phyloP scores from a whole-genome alignment of 1,284 basidiomycete species.

The Rhizoctonia solani region DNA sequence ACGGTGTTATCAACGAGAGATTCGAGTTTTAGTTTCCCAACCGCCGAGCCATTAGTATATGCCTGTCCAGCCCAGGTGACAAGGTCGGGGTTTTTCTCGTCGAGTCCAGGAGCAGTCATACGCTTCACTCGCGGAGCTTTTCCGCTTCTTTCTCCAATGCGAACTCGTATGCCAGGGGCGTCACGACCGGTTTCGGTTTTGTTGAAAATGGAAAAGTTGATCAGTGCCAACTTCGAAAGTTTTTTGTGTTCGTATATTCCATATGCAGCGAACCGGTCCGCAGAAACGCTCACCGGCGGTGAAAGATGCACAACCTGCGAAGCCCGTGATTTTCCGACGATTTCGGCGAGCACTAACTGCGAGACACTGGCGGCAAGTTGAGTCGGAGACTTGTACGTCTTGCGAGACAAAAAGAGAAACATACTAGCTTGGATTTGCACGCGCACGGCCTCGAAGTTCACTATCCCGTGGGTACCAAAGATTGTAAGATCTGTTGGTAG shows the following conservation, averaged over 20 bases:
- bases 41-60: slow-evolving; percentile 11
- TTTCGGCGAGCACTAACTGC: slow-evolving; percentile 37
- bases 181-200: neutral
- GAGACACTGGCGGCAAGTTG: slow-evolving; percentile 2
- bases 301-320: slow-evolving; percentile 6
- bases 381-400: neutral
- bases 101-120: slow-evolving; percentile 23
- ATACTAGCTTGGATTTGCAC: slow-evolving; percentile 20
- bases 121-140: slow-evolving; percentile 9
- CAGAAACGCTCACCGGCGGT: slow-evolving; percentile 8
- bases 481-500: neutral
- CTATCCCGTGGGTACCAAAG: slow-evolving; percentile 25
- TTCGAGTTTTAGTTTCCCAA: slow-evolving; percentile 24
- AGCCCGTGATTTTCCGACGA: slow-evolving; percentile 13
- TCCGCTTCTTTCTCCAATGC: neutral
- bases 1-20: neutral
- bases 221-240: slow-evolving; percentile 31
- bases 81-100: slow-evolving; percentile 9
- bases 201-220: slow-evolving; percentile 31
- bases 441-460: slow-evolving; percentile 7
- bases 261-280: slow-evolving; percentile 32
- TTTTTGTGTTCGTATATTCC: slow-evolving; percentile 32
- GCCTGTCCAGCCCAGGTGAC: slow-evolving; percentile 37
- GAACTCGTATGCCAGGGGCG: slow-evolving; percentile 4
- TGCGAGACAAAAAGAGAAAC: neutral